Evolutionary conservation across 2,329 filamentous ascomycete genomes (phyloP).

Genomic region (Colletotrichum higginsianum): DNA sequence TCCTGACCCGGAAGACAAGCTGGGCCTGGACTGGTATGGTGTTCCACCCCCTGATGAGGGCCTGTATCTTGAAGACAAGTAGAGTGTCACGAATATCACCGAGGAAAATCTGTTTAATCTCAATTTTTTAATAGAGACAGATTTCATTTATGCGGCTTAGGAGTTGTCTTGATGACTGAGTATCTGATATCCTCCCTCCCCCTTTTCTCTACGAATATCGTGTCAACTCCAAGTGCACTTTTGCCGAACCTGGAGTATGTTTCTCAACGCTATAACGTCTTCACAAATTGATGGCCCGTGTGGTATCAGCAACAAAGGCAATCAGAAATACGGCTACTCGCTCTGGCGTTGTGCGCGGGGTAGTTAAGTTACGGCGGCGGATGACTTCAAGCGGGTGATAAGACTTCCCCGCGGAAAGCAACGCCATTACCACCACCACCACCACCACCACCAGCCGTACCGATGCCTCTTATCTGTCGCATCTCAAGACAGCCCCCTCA

Average conservation of each 20-base stretch:
- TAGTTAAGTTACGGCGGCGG: conserved; percentile 13
- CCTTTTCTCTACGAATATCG: neutral
- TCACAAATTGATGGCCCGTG: no score
- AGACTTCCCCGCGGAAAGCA: conserved; percentile 24
- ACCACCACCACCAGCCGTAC: neutral
- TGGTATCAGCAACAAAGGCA: neutral
- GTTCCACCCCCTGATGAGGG: conserved; percentile 35
- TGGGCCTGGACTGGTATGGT: conserved; percentile 51
- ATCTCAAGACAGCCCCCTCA: neutral
- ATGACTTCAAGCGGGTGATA: conserved; percentile 20
- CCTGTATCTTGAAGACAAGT: conserved; percentile 26
- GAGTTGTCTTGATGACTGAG: no score
- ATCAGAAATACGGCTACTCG: neutral
- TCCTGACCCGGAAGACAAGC: conserved; percentile 50
- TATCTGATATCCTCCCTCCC: no score
- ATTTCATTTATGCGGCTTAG: no score
- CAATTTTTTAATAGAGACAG: neutral
- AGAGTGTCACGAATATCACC: neutral
- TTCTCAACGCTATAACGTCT: no score
- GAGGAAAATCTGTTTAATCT: neutral
- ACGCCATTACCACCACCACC: neutral
- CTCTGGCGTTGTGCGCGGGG: conserved; percentile 11
- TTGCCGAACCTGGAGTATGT: no score
- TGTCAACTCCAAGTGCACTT: no score
- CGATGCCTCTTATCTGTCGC: conserved; percentile 25